Base-by-base conservation (phyloP, 1,139 yeast genomes). In the Diutina scorzettiae region DNA sequence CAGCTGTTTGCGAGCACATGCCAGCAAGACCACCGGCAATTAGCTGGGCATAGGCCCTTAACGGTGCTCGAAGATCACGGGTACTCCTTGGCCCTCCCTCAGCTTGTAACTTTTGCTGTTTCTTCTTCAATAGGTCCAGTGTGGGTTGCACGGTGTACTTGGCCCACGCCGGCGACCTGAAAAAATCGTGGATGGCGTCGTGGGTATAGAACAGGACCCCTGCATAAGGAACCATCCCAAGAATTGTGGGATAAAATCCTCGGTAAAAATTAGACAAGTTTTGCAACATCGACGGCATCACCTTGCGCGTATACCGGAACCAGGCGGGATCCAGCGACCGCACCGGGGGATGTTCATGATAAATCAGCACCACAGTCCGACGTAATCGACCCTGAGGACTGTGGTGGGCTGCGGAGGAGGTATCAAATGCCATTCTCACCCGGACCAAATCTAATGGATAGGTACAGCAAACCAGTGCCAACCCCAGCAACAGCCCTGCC, bases 201-300 rank as follows among this genome's bases (percentile, higher is more conserved):
- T 91, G 97, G 3, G 96, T 84, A 63, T 89, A 84, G 55, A 91
- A 91, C 1, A 96, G 84, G 2, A 89, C 96, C 9, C 99, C 99
- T 1, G 99, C 98, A 57, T 91, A 91, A 1, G 98, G 98, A 17
- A 91, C 70, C 95, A 91, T 89, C 14, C 99, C 99, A 34, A 87
- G 57, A 32, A 91, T 79, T 0, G 99, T 91, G 18, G 98, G 96
- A 6, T 84, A 76, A 62, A 89, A 91, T 2, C 99, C 99, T 46
- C 96, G 70, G 61, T 91, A 91, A 57, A 87, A 91, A 63, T 89
- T 87, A 25, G 83, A 64, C 12, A 75, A 47, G 6, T 71, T 59
- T 33, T 69, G 62, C 2, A 73, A 44, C 17, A 59, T 49, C 25
- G 59, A 53, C 4, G 78, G 65, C 43, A 60, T 53, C 42, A 56